Base-by-base conservation (phyloP, 495 filamentous ascomycete species). In the Jackrogersella minutella region DNA sequence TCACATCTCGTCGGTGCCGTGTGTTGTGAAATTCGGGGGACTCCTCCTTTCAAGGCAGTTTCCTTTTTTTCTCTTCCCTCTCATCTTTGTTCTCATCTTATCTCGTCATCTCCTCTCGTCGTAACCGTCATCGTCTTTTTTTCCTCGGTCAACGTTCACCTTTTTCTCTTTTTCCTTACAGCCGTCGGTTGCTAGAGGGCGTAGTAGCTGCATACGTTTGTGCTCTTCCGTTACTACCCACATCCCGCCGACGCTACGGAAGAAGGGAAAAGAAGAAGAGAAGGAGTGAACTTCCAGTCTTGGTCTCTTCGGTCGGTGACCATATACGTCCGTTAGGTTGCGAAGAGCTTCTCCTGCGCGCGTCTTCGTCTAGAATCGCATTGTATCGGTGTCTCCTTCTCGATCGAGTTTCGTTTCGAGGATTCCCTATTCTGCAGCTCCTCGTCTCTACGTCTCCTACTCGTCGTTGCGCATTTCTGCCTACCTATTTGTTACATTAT, bases 21-120 rank as follows among this genome's bases (percentile, higher is more conserved):
- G 44, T 74, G 79, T 75, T 75, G 73, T 77, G 77, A 77, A 77
- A 78, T 76, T 77, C 72, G 77, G 77, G 80, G 76, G 78, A 76
- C 74, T 78, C 74, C 76, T 80, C 75, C 77, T 78, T 80, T 80
- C 44, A 78, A 78, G 78, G 78, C 76, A 77, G 76, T 80, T 82
- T 82, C 74, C 71, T 80, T 82, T 81, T 74, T 71, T 7, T n/a
- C 57, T 74, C 68, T 72, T 74, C 73, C 72, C 69, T 77, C 76
- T 79, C 72, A 68, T 76, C 68, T 66, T 69, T 44, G 37, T 62
- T 63, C 58, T 50, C 50, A 50, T 70, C 61, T 52, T 70, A 69
- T 71, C 54, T 73, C 62, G 64, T 65, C 56, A 36, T 40, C 47
- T 19, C 26, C 26, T 30, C n/a, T n/a, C n/a, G n/a, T n/a, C n/a